Conservation (phyloP, 2,329 filamentous ascomycete genomes). For the Mycocentrospora acerina region DNA sequence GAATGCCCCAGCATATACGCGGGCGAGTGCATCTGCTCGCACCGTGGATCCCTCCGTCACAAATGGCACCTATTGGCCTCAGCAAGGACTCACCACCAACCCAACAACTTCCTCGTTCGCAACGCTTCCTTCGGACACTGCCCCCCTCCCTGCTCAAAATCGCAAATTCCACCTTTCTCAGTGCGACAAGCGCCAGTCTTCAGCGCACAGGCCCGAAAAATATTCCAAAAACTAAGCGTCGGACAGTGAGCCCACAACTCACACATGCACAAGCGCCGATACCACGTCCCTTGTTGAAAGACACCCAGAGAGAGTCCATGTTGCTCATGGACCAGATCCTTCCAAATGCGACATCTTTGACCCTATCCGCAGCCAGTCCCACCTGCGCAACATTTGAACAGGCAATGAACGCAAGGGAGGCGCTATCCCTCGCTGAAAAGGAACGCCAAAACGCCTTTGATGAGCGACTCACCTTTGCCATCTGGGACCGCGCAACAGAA, state of each 20-base stretch:
- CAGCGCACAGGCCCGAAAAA: slow-evolving; percentile 55
- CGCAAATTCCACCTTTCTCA: slow-evolving; percentile 95
- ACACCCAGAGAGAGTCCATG: slow-evolving; percentile 48
- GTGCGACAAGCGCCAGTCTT: slow-evolving; percentile 82
- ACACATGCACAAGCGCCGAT: slow-evolving; percentile 9
- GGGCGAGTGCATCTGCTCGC: slow-evolving; percentile 92
- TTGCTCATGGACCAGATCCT: slow-evolving; percentile 53
- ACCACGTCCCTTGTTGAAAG: slow-evolving; percentile 25
- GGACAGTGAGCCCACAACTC: slow-evolving; percentile 24
- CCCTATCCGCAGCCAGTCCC: slow-evolving; percentile 27
- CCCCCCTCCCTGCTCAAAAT: slow-evolving; percentile 90
- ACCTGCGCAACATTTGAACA: slow-evolving; percentile 35
- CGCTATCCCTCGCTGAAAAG: slow-evolving; percentile 65
- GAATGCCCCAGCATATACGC: slow-evolving; percentile 94
- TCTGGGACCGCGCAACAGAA: slow-evolving; percentile 89
- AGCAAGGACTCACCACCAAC: slow-evolving; percentile 73
- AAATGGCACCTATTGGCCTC: slow-evolving; percentile 54
- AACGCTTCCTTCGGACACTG: slow-evolving; percentile 84
- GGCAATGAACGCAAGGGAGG: slow-evolving; percentile 48
- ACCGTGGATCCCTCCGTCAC: slow-evolving; percentile 90
- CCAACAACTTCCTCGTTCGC: slow-evolving; percentile 85
- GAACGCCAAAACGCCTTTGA: slow-evolving; percentile 79
- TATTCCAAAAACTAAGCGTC: slow-evolving; percentile 40
- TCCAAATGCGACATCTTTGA: slow-evolving; percentile 41
- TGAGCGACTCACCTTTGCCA: slow-evolving; percentile 81